Base-by-base conservation (phyloP, 768 basidiomycete species). In the Tylopilus sp. region DNA sequence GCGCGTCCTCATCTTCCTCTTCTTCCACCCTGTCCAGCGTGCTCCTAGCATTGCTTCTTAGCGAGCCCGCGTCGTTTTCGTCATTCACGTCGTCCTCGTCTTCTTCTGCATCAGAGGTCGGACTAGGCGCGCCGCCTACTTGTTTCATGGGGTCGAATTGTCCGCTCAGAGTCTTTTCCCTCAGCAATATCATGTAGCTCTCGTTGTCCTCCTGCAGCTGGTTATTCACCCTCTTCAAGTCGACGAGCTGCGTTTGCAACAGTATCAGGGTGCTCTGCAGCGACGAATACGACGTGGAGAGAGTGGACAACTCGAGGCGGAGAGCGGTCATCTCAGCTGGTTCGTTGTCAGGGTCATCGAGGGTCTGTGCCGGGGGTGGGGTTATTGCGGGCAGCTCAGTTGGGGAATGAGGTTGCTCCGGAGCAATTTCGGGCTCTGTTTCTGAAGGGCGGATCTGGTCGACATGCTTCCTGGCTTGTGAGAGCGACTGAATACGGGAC, bases 181-280 rank as follows among this genome's bases (percentile, higher is more conserved):
- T 78, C 22, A 98, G 73, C 35, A 99, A 78, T 55, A 95, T 91
- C 80, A 95, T 92, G 73, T 93, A 99, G 44, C 90, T 90, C 70
- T 97, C 94, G 68, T 98, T 99, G 60, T 98, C 95, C 69, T 98
- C 94, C 69, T 94, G 91, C 36, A 93, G 69, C 56, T 87, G 83
- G 57, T 85, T 80, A 66, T 97, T 97, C 54, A 94, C 86, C 48
- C 88, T 75, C 70, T 93, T 91, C 47, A 98, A 71, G 63, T 98
- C 95, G 30, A 85, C 75, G 11, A 97, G 76, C 63, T 98, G 93
- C 3, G 82, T 79, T 67, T 91, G 88, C 38, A 95, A 74, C 31
- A 93, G 81, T n/a, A 87, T 77, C 10, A 95, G 75, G 25, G 92
- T 94, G 52, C 82, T 88, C 60, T 94, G 85, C 18, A 97, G 71